Percentiles rank a stretch among this genome's conserved stretches.
Conservation (phyloP, 1,284 basidiomycete genomes). For the Cystobasidium sp. region DNA sequence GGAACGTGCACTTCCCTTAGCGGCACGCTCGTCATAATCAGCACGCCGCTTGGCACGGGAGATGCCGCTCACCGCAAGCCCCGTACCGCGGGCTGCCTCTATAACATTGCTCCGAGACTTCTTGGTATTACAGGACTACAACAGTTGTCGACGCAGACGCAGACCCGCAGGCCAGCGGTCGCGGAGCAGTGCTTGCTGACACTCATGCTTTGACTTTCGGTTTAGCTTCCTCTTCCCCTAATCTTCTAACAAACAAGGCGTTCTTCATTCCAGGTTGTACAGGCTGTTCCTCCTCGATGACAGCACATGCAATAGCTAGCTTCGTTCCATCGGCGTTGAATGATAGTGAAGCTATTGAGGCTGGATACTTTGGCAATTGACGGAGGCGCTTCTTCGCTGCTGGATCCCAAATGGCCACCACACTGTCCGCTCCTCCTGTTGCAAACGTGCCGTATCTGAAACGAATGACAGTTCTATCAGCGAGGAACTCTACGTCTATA, state of each 20-base stretch:
- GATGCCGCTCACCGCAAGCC: no score
- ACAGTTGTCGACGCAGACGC: no score
- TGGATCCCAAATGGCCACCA: constrained; percentile 95
- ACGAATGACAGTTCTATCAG: constrained; percentile 18
- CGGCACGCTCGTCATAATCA: no score
- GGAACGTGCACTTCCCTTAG: no score
- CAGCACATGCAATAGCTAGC: constrained; percentile 79
- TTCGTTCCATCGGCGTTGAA: constrained; percentile 83
- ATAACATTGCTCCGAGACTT: no score
- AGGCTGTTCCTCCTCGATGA: constrained; percentile 84
- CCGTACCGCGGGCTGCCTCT: no score
- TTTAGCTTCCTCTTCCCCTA: constrained; percentile 59
- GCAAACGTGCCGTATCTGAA: constrained; percentile 89
- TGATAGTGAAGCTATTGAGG: constrained; percentile 71
- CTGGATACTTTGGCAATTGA: constrained; percentile 78
- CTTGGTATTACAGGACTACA: no score
- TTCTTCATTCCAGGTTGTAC: constrained; percentile 53
- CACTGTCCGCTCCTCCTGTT: constrained; percentile 87
- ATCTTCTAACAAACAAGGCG: constrained; percentile 57
- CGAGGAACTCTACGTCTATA: background rate
- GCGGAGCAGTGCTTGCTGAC: no score
- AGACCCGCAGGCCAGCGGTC: no score
- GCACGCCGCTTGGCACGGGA: no score
- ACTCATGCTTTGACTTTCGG: constrained; percentile 50
- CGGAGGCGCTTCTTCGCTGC: constrained; percentile 92